These are phyloP conservation scores for Metahyphopichia silvanorum DNA, from an alignment of 805 yeast genomes.

Conservation along the genomic window DNA sequence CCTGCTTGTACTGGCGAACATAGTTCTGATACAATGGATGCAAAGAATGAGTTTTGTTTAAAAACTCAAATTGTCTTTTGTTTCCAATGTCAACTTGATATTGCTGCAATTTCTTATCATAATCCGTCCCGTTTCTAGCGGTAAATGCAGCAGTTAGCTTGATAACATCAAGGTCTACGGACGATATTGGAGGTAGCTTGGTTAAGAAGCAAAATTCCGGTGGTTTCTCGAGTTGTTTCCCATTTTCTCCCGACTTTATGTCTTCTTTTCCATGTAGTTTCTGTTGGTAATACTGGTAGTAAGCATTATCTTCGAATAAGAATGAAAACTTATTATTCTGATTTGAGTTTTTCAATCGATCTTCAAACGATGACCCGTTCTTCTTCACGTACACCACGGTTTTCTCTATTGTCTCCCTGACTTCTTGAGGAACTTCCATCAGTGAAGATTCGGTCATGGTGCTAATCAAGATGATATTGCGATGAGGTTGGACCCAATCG, in stretches of 20 bases:
- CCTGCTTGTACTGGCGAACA: slow-evolving; percentile 51
- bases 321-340: slow-evolving; percentile 61
- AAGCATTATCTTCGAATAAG: slow-evolving; percentile 50
- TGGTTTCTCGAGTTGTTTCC: slow-evolving; percentile 11
- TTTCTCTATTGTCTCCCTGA: slow-evolving; percentile 56
- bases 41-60: slow-evolving; percentile 58
- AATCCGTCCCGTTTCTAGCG: slow-evolving; percentile 55
- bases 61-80: slow-evolving; percentile 64
- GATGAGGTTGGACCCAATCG: too few species aligned
- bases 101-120: slow-evolving; percentile 26
- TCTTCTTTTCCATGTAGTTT: slow-evolving; percentile 27
- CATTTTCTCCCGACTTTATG: slow-evolving; percentile 3
- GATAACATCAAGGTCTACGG: slow-evolving; percentile 63
- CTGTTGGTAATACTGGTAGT: slow-evolving; percentile 55
- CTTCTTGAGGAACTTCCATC: slow-evolving; percentile 49
- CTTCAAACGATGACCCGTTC: slow-evolving; percentile 68
- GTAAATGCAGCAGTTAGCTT: slow-evolving; percentile 69
- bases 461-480: too few species aligned
- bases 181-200: slow-evolving; percentile 43
- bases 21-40: slow-evolving; percentile 47
- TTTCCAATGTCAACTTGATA: slow-evolving; percentile 37
- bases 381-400: slow-evolving; percentile 68
- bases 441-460: too few species aligned
- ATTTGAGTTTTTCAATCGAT: slow-evolving; percentile 47
- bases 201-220: slow-evolving; percentile 20